Percentiles rank a stretch among this genome's conserved stretches.
These are phyloP conservation scores for Coemansia sp. DNA, from an alignment of 192 early-diverging fungal species.

Conservation along the genomic window DNA sequence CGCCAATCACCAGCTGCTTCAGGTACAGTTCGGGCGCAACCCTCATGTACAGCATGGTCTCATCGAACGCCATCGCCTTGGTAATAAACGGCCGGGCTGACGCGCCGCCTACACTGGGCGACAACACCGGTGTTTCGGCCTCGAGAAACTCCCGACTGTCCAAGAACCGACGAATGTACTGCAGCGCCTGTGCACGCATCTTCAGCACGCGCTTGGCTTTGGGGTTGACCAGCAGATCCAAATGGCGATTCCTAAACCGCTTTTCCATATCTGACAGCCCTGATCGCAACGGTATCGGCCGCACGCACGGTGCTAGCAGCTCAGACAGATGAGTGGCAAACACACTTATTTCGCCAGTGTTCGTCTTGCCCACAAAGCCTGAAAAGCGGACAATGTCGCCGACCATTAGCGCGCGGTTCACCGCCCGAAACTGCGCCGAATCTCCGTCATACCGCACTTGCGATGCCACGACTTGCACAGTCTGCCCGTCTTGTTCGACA, in stretches of 20 bases:
- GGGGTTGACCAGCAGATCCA: conserved; percentile 76
- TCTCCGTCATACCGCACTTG: conserved; percentile 32
- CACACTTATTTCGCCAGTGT: conserved; percentile 67
- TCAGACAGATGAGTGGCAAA: conserved; percentile 57
- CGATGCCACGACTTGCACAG: conserved; percentile 69
- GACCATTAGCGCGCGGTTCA: conserved; percentile 53
- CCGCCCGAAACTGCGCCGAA: conserved; percentile 39
- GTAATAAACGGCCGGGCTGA: conserved; percentile 80
- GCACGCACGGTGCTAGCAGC: conserved; percentile 70
- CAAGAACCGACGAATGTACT: conserved; percentile 65
- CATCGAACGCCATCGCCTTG: conserved; percentile 60
- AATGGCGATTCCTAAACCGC: conserved; percentile 67
- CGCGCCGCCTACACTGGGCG: conserved; percentile 73
- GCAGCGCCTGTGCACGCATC: conserved; percentile 63
- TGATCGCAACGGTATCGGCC: conserved; percentile 62
- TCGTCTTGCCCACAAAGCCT: conserved; percentile 70
- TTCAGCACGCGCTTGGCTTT: conserved; percentile 52
- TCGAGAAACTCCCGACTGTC: conserved; percentile 70
- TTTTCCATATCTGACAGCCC: conserved; percentile 66
- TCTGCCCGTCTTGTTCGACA: conserved; percentile 59
- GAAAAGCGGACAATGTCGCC: conserved; percentile 68
- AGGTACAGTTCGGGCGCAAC: conserved; percentile 85
- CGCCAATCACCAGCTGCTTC: conserved; percentile 87
- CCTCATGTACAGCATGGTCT: conserved; percentile 70
- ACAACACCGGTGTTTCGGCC: conserved; percentile 83